Conservation (phyloP, 192 early-diverging fungal genomes). For the Irineochytrium annulatum region DNA sequence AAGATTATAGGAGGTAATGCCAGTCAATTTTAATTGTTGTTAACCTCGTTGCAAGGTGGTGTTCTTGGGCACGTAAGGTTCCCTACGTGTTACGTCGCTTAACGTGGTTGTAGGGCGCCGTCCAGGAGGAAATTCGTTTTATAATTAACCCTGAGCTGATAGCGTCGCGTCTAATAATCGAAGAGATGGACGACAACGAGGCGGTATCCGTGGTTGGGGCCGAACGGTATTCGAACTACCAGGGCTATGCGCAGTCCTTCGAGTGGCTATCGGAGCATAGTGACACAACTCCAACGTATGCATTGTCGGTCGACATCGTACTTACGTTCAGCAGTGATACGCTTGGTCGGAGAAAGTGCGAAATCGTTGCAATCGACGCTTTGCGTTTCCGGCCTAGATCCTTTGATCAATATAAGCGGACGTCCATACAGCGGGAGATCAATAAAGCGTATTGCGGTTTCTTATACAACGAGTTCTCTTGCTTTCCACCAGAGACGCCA, state of each 20-base stretch:
- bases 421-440: slow-evolving; percentile 33
- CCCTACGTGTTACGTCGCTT: not conserved
- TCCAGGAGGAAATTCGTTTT: slow-evolving; percentile 52
- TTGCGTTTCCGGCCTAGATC: slow-evolving; percentile 20
- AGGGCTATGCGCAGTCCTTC: slow-evolving; percentile 39
- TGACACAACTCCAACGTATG: slow-evolving; percentile 16
- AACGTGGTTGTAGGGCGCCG: slow-evolving; percentile 24
- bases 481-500: not conserved
- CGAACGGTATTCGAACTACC: slow-evolving; percentile 39
- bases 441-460: slow-evolving; percentile 47
- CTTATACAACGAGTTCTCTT: slow-evolving; percentile 14
- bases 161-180: slow-evolving; percentile 34
- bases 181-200: slow-evolving; percentile 37
- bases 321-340: slow-evolving; percentile 16
- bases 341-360: slow-evolving; percentile 16
- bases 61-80: slow-evolving; percentile 25
- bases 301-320: not conserved
- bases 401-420: slow-evolving; percentile 6
- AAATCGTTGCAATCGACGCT: slow-evolving; percentile 43
- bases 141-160: slow-evolving; percentile 46
- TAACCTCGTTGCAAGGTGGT: not conserved
- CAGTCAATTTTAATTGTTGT: not conserved
- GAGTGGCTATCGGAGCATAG: slow-evolving; percentile 21
- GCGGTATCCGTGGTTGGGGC: slow-evolving; percentile 35
- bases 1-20: slow-evolving; percentile 39